These are phyloP conservation scores for Pseudodiploospora longispora DNA, from an alignment of 2,329 filamentous ascomycete genomes.

Conservation along the genomic window DNA sequence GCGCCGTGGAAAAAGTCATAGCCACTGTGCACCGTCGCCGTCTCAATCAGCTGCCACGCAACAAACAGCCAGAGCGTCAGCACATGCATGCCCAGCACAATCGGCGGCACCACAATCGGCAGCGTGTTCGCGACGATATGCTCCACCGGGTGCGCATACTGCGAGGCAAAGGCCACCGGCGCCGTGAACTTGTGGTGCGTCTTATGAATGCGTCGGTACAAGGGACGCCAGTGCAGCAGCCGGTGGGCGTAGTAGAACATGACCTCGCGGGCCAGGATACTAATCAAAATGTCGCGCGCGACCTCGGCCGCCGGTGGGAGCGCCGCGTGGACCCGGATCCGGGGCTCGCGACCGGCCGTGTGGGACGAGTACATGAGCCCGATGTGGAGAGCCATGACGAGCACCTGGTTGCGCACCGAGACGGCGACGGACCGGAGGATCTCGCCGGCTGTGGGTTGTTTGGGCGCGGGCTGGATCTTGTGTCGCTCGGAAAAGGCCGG, in stretches of 20 bases:
- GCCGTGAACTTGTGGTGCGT: slow-evolving; percentile 48
- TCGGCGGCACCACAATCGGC: slow-evolving; percentile 41
- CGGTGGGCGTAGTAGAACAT: slow-evolving; percentile 51
- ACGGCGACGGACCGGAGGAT: slow-evolving; percentile 34
- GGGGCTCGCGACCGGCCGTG: slow-evolving; percentile 14
- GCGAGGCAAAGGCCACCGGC: slow-evolving; percentile 45
- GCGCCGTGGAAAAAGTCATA: slow-evolving; percentile 44
- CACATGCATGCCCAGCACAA: slow-evolving; percentile 38
- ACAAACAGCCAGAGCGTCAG: slow-evolving; percentile 46
- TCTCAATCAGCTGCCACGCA: slow-evolving; percentile 40
- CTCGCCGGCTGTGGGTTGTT: slow-evolving; percentile 38
- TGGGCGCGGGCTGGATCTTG: slow-evolving; percentile 45
- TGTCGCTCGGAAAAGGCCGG: slow-evolving; percentile 41
- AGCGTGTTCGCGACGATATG: slow-evolving; percentile 45
- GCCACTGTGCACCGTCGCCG: slow-evolving; percentile 47
- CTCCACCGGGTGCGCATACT: slow-evolving; percentile 51
- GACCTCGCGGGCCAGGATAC: slow-evolving; percentile 36
- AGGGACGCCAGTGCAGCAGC: slow-evolving; percentile 37
- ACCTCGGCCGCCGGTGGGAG: slow-evolving; percentile 31
- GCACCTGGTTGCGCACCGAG: slow-evolving; percentile 39
- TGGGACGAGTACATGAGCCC: slow-evolving; percentile 12
- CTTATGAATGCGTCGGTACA: slow-evolving; percentile 47
- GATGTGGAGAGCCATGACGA: slow-evolving; percentile 27
- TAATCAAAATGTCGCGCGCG: slow-evolving; percentile 31
- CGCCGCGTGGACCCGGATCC: slow-evolving; percentile 29